A percentile compares a stretch with the other conserved stretches of the same genome.
Conservation (phyloP, 2,329 filamentous ascomycete species). For the Hirsutella minnesotensis region DNA sequence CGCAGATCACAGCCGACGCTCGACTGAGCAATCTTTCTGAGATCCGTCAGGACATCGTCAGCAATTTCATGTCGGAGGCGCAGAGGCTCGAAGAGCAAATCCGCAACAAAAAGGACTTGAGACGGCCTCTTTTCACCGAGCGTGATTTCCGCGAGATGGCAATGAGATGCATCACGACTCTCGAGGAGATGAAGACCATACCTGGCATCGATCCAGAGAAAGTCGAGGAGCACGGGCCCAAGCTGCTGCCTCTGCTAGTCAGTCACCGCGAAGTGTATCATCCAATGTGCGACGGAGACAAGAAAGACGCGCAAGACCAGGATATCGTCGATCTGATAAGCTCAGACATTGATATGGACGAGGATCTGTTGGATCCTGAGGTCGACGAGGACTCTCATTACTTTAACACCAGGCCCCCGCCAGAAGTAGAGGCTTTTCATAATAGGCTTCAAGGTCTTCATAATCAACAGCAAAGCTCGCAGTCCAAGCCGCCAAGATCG, state of each 20-base stretch:
- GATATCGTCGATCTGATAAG: slow-evolving; percentile 46
- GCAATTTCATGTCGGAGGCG: slow-evolving; percentile 52
- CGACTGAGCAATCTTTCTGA: slow-evolving; percentile 42
- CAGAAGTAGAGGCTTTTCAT: slow-evolving; percentile 23
- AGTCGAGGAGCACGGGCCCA: slow-evolving; percentile 47
- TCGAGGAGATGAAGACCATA: slow-evolving; percentile 52
- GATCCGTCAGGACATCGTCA: slow-evolving; percentile 51
- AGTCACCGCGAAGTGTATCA: slow-evolving; percentile 33
- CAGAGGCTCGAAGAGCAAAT: slow-evolving; percentile 48
- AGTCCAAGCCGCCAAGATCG: slow-evolving; percentile 11
- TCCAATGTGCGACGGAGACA: slow-evolving; percentile 32
- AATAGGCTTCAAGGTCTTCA: slow-evolving; percentile 17
- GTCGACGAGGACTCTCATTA: slow-evolving; percentile 34
- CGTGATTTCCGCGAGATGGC: slow-evolving; percentile 62
- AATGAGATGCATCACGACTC: slow-evolving; percentile 50
- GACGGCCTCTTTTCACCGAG: slow-evolving; percentile 54
- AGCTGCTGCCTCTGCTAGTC: slow-evolving; percentile 47
- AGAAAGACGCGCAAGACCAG: slow-evolving; percentile 13
- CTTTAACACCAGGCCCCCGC: slow-evolving; percentile 21
- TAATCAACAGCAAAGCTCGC: slow-evolving; percentile 9
- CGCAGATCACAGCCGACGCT: slow-evolving; percentile 46
- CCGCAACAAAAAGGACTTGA: slow-evolving; percentile 44
- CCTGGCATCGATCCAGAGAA: slow-evolving; percentile 50
- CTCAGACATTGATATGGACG: slow-evolving; percentile 26
- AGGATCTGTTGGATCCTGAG: slow-evolving; percentile 21